Evolutionary conservation across 768 basidiomycete species (phyloP), one percentile per base, ranked within the genome.

Genomic region (Chalciporus pseudorubinellus): DNA sequence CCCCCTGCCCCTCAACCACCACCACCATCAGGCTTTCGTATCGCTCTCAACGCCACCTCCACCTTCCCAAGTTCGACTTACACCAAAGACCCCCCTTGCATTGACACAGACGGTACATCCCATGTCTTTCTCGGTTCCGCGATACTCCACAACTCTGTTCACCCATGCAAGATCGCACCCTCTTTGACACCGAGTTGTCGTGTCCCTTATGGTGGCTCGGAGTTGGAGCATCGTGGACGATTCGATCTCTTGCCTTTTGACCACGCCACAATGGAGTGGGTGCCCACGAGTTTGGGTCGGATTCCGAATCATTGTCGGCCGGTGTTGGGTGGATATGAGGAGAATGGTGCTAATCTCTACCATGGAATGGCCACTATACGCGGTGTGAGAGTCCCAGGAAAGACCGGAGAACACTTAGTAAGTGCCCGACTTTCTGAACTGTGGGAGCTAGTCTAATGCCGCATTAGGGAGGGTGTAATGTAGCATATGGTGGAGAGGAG

Each of bases 161-260:
- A 92, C 52, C 90, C 90, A 4, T 92, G 90, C 79, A 93, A 92
- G 74, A 80, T 92, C 59, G 81, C 73, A 1, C 81, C 84, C 10
- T 66, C 76, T 56, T 78, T 87, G n/a, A 61, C n/a, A 62, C 77
- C 56, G 57, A 73, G 67, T 52, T 80, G 67, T 62, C 76, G 70
- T 20, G 83, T 90, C 2, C 74, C 88, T 3, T 89, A 79, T 58
- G 87, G 79, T 13, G 85, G 86, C 6, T 58, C 54, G 5, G 89
- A 90, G 69, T 50, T 74, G 36, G 71, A 65, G 26, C 89, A 92
- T 56, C 50, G 71, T 8, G 88, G 87, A 1, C 76, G 88, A 16
- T 92, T 78, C 57, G 89, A 92, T 64, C 69, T 93, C 31, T 76
- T 93, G 0, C 87, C 89, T 3, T 85, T 88, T 64, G 77, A 80